A percentile compares a stretch with the other conserved stretches of the same genome.
These are phyloP conservation scores for Talaromyces atroroseus DNA, from an alignment of 2,329 filamentous ascomycete species.

Conservation along the genomic window DNA sequence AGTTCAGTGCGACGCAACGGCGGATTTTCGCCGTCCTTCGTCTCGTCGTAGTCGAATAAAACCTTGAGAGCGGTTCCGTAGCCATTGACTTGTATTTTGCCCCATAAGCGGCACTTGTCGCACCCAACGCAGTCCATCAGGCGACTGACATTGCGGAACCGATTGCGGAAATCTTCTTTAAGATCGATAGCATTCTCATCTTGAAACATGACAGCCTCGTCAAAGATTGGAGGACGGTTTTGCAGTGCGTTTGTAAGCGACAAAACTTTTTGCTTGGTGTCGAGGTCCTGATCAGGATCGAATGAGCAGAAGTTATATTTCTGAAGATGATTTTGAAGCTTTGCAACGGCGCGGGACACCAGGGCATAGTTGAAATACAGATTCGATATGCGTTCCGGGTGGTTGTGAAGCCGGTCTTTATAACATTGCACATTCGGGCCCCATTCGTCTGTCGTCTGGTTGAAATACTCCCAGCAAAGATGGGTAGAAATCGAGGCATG, in stretches of 20 bases:
- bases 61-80: slow-evolving; percentile 95
- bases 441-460: slow-evolving; percentile 92
- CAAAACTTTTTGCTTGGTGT: slow-evolving; percentile 78
- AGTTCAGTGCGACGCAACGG: slow-evolving; percentile 81
- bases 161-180: slow-evolving; percentile 95
- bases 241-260: slow-evolving; percentile 66
- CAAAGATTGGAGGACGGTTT: slow-evolving; percentile 70
- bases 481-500: slow-evolving; percentile 96
- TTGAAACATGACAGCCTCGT: slow-evolving; percentile 93
- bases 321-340: slow-evolving; percentile 75
- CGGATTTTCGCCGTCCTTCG: slow-evolving; percentile 58
- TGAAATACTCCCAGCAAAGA: slow-evolving; percentile 91
- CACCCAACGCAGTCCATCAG: slow-evolving; percentile 99
- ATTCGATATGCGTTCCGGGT: slow-evolving; percentile 90
- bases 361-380: slow-evolving; percentile 99
- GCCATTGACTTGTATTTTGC: slow-evolving; percentile 89
- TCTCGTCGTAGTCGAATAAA: slow-evolving; percentile 83
- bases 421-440: slow-evolving; percentile 87
- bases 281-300: slow-evolving; percentile 69
- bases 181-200: slow-evolving; percentile 60
- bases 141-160: slow-evolving; percentile 92
- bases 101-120: slow-evolving; percentile 97
- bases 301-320: slow-evolving; percentile 89
- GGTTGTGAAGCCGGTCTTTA: slow-evolving; percentile 71
- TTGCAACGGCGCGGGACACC: slow-evolving; percentile 84